A percentile compares a stretch with the other conserved stretches of the same genome.
These are phyloP conservation scores for Aspergillus transmontanensis DNA, from an alignment of 2,329 filamentous ascomycete genomes.

Conservation along the genomic window DNA sequence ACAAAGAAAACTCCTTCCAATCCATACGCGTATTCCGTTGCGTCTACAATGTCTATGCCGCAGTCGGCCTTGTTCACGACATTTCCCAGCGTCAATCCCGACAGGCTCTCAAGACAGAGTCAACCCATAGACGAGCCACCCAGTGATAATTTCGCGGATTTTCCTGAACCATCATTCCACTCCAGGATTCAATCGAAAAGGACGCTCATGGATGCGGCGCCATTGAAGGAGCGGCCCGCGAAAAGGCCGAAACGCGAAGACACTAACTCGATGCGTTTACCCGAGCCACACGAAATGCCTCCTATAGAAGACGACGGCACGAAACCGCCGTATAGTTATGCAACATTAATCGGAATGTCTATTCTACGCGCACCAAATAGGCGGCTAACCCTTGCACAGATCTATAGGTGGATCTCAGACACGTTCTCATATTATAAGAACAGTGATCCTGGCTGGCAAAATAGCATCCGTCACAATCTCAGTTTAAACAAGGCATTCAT, in stretches of 20 bases:
- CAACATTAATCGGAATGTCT: constrained; percentile 93
- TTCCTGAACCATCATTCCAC: constrained; percentile 49
- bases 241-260: constrained; percentile 72
- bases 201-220: constrained; percentile 70
- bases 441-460: constrained; percentile 92
- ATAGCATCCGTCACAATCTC: constrained; percentile 97
- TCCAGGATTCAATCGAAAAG: constrained; percentile 57
- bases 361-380: constrained; percentile 84
- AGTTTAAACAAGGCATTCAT: constrained; percentile 96
- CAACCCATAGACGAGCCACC: constrained; percentile 41
- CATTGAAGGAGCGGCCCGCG: constrained; percentile 67
- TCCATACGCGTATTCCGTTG: constrained; percentile 25
- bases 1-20: constrained; percentile 46
- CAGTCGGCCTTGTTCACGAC: constrained; percentile 53
- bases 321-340: constrained; percentile 92
- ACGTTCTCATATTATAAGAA: constrained; percentile 85
- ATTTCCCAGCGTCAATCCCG: constrained; percentile 49
- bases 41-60: constrained; percentile 36
- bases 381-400: constrained; percentile 86
- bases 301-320: constrained; percentile 78
- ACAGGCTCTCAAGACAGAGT: constrained; percentile 52
- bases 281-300: constrained; percentile 78
- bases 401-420: constrained; percentile 99
- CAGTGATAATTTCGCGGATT: constrained; percentile 50
- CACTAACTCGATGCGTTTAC: constrained; percentile 54